phyloP scores from a whole-genome alignment of 805 yeast genomes.

The Candida ipomoeae region DNA sequence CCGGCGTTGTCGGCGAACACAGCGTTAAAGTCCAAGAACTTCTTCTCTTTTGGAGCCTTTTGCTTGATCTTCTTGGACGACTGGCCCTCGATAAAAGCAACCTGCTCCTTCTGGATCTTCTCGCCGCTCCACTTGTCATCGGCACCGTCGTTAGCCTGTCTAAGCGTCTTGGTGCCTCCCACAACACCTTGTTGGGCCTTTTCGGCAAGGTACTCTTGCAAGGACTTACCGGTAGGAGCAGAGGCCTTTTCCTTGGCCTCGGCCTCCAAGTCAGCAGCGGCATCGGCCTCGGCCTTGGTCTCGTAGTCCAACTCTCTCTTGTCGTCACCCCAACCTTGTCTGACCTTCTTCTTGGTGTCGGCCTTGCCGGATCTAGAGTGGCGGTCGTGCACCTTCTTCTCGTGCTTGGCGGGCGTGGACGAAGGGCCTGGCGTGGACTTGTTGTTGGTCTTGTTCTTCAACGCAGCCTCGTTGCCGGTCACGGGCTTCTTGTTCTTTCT shows the following conservation, averaged over 20 bases:
- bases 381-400: conserved; percentile 71
- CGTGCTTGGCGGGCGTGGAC: conserved; percentile 49
- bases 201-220: conserved; percentile 83
- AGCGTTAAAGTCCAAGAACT: conserved; percentile 68
- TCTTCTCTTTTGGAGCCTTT: conserved; percentile 82
- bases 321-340: conserved; percentile 87
- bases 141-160: conserved; percentile 57
- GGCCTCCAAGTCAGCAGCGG: conserved; percentile 35
- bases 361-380: conserved; percentile 78
- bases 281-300: conserved; percentile 43
- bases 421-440: conserved; percentile 57
- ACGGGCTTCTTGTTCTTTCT: conserved; percentile 60
- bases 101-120: conserved; percentile 58
- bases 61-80: conserved; percentile 62
- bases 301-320: conserved; percentile 64
- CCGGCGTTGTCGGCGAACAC: conserved; percentile 47
- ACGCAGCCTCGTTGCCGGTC: conserved; percentile 87
- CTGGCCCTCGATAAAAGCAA: conserved; percentile 52
- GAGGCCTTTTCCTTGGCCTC: conserved; percentile 44
- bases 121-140: conserved; percentile 54
- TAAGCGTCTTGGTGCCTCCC: conserved; percentile 31
- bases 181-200: conserved; percentile 42
- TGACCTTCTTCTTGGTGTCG: conserved; percentile 80
- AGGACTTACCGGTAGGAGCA: conserved; percentile 59
- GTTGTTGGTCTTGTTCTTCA: conserved; percentile 61